Evolutionary conservation across 331 rosid genomes (phyloP).

Genomic region (Phaseolus coccineus): DNA sequence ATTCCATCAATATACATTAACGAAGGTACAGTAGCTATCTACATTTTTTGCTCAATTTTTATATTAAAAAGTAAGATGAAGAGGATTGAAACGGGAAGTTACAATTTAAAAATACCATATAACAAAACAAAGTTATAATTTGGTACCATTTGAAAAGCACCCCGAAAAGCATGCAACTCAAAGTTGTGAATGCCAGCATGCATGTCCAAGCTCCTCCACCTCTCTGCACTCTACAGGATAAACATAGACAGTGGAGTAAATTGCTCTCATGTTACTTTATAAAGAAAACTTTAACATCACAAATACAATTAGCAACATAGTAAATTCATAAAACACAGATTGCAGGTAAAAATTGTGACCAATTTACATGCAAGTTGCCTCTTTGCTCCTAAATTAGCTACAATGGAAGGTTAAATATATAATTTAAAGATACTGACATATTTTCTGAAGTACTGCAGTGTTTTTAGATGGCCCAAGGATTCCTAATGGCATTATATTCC

Average conservation of each 20-base stretch:
- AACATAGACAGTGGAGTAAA: slow-evolving; percentile 22
- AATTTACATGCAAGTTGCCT: background rate
- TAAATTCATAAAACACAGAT: background rate
- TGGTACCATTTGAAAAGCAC: slow-evolving; percentile 92
- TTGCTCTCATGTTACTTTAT: slow-evolving; percentile 23
- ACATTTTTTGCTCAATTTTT: slow-evolving; percentile 1
- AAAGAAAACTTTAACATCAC: background rate
- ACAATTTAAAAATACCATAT: slow-evolving; percentile 26
- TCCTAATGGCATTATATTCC: background rate
- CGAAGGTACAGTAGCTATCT: slow-evolving; percentile 3
- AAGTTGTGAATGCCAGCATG: slow-evolving; percentile 82
- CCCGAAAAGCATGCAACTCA: slow-evolving; percentile 89
- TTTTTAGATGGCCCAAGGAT: slow-evolving; percentile 9
- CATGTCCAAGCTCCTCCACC: slow-evolving; percentile 80
- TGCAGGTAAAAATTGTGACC: slow-evolving; percentile 6
- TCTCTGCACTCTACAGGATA: slow-evolving; percentile 88
- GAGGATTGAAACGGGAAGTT: slow-evolving; percentile 12
- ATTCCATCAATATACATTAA: background rate
- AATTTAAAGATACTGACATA: background rate
- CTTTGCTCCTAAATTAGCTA: slow-evolving; percentile 30
- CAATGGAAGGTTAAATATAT: background rate
- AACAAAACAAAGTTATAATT: slow-evolving; percentile 34
- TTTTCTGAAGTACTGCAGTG: background rate
- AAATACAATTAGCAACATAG: background rate
- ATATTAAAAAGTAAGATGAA: slow-evolving; percentile 19